Conservation (phyloP, 176 grass and related monocot genomes). For the Hordeum vulgare region DNA sequence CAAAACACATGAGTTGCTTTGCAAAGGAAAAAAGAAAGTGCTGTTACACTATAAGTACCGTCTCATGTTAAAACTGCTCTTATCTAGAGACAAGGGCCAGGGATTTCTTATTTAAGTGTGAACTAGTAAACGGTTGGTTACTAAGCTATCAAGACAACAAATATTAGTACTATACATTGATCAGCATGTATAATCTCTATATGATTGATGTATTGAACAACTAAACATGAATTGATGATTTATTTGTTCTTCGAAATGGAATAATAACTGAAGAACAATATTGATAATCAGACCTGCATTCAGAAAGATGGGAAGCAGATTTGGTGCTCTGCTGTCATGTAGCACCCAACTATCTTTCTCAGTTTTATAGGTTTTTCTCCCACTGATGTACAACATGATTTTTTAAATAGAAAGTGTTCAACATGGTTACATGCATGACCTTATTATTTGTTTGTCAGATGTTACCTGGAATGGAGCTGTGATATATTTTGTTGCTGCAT, state of each 20-base stretch:
- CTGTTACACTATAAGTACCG: background rate
- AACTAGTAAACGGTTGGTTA: background rate
- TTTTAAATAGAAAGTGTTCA: background rate
- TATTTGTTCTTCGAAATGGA: background rate
- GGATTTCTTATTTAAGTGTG: background rate
- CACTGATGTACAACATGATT: background rate
- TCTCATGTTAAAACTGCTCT: too few relatives aligned
- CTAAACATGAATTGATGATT: background rate
- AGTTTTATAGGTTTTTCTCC: background rate
- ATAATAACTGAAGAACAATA: background rate
- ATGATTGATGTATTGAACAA: background rate
- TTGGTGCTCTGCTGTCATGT: background rate
- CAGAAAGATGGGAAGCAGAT: background rate
- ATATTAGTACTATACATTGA: background rate
- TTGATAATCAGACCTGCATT: background rate
- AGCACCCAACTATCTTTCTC: background rate
- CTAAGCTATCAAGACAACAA: background rate
- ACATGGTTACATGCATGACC: background rate
- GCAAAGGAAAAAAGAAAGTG: background rate
- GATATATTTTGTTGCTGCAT: background rate
- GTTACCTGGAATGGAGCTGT: background rate
- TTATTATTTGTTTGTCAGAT: background rate
- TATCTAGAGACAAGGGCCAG: background rate
- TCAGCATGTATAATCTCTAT: too few relatives aligned
- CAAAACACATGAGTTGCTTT: background rate